Base-by-base conservation (phyloP, 2,329 filamentous ascomycete genomes). In the Endocalyx cinctus region DNA sequence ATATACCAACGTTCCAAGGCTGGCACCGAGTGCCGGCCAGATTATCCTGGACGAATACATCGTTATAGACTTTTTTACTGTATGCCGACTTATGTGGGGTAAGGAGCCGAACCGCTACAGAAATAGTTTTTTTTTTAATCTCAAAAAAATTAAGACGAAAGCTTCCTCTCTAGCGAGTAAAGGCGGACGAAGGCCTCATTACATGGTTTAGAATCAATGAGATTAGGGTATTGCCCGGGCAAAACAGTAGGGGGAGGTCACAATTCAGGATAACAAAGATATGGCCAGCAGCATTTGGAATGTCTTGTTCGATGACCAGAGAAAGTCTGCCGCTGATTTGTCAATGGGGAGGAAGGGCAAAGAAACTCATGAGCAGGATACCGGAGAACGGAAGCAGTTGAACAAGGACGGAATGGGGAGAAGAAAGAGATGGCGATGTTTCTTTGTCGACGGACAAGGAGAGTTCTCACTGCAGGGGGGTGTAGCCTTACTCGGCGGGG, bases 21-120 rank as follows among this genome's bases (percentile, higher is more conserved):
- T 44, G 38, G 55, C 52, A 37, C 51, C 28, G 28, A 58, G 38
- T 26, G 50, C 49, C 37, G 57, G 25, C 31, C 42, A 38, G 26
- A 48, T 37, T 48, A 56, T 43, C 22, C 33, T 52, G 19, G 42
- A 41, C 29, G 41, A 39, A 40, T 47, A 45, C 58, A 62, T 61
- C 25, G 29, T 52, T 43, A n/a, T 43, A 26, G n/a, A n/a, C n/a
- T 33, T 25, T 36, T 25, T 36, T 31, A 31, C 23, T 29, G 33
- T 39, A 25, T n/a, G n/a, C n/a, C n/a, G n/a, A n/a, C n/a, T n/a
- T 36, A 33, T 34, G 33, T 29, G 36, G 31, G 33, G 33, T 42
- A 22, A 32, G 31, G 28, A 35, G n/a, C n/a, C n/a, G n/a, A 37
- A 28, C 29, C 31, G 38, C 39, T 13, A 30, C 28, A 18, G 23